phyloP scores from a whole-genome alignment of 306 rosid species.

The Vachellia collinsii region DNA sequence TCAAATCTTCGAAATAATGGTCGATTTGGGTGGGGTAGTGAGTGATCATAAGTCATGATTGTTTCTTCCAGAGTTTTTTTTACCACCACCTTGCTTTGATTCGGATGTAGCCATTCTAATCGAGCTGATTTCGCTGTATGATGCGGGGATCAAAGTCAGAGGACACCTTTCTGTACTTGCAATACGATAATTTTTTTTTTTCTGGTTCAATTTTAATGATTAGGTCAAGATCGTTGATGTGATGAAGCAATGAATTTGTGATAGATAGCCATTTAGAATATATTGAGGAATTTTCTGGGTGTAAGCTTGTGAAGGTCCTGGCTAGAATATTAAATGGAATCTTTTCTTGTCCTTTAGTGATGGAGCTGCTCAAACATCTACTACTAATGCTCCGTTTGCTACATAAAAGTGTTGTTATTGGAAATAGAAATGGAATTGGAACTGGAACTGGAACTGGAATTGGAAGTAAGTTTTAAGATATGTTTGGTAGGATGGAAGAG shows the following conservation, averaged over 20 bases:
- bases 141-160: conserved; percentile 71
- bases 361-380: too few relatives aligned
- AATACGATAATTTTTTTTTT: not conserved
- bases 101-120: conserved; percentile 33
- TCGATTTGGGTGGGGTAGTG: conserved; percentile 78
- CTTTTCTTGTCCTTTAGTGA: too few relatives aligned
- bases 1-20: conserved; percentile 54
- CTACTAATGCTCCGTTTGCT: conserved; percentile 45
- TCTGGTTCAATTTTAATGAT: not conserved
- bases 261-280: not conserved
- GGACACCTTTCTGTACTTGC: not conserved
- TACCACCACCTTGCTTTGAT: not conserved
- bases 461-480: too few relatives aligned
- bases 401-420: too few relatives aligned
- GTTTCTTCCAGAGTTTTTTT: not conserved
- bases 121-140: conserved; percentile 14
- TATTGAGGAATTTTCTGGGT: not conserved
- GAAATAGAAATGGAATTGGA: conserved; percentile 67
- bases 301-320: not conserved
- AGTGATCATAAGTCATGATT: conserved; percentile 56
- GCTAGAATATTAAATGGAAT: too few relatives aligned
- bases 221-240: not conserved
- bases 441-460: too few relatives aligned
- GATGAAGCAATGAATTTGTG: not conserved
- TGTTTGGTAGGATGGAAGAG: too few relatives aligned